phyloP scores from a whole-genome alignment of 192 early-diverging fungal genomes.

The Coemansia sp. region DNA sequence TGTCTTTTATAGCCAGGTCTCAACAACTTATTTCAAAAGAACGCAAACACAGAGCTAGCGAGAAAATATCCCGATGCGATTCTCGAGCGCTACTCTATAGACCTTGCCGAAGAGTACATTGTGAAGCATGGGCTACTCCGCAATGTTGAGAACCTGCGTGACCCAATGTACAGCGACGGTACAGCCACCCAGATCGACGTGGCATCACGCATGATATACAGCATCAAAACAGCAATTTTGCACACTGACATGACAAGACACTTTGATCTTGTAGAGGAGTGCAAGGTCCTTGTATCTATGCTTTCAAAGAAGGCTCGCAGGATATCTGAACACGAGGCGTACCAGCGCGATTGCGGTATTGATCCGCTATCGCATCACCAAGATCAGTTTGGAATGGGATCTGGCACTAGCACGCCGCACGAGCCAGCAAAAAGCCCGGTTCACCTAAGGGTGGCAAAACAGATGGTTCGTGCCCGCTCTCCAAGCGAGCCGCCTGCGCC shows the following conservation, averaged over 20 bases:
- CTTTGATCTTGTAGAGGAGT: conserved; percentile 64
- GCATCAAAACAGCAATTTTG: conserved; percentile 65
- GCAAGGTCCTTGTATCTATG: conserved; percentile 43
- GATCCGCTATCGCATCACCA: conserved; percentile 10
- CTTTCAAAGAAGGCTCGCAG: conserved; percentile 44
- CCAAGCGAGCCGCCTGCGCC: conserved; percentile 37
- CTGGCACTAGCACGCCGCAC: neutral
- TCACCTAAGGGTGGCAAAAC: conserved; percentile 3
- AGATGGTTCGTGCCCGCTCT: conserved; percentile 20
- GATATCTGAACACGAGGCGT: conserved; percentile 31
- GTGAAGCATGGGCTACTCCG: conserved; percentile 69
- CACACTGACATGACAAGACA: conserved; percentile 92
- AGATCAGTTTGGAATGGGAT: neutral
- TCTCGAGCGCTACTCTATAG: conserved; percentile 83
- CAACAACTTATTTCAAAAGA: conserved; percentile 90
- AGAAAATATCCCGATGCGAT: conserved; percentile 78
- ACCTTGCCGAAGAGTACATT: conserved; percentile 71
- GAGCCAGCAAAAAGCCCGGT: conserved; percentile 1
- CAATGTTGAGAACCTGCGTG: conserved; percentile 52
- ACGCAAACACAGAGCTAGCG: conserved; percentile 75
- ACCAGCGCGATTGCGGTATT: conserved; percentile 15
- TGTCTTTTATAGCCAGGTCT: conserved; percentile 69
- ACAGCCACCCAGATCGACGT: conserved; percentile 49
- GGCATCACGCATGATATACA: conserved; percentile 44
- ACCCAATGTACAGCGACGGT: conserved; percentile 51